These are phyloP conservation scores for Coprinopsis marcescibilis DNA, from an alignment of 768 basidiomycete genomes.

Conservation along the genomic window DNA sequence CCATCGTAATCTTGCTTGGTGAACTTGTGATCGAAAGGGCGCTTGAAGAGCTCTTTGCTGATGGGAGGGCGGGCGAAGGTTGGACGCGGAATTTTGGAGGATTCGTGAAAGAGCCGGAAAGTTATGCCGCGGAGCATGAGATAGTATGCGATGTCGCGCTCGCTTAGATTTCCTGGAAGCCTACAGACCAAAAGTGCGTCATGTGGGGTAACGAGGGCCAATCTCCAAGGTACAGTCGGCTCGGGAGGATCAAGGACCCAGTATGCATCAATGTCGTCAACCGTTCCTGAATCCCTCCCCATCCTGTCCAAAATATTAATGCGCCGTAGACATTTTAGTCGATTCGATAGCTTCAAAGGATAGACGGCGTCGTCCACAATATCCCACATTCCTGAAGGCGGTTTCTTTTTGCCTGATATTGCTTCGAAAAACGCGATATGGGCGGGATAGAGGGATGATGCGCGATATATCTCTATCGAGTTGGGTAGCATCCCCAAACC, in stretches of 20 bases:
- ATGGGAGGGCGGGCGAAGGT: neutral
- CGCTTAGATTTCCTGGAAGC: neutral
- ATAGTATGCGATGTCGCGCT: neutral
- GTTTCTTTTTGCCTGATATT: too few relatives aligned
- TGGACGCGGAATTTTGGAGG: neutral
- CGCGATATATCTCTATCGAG: too few relatives aligned
- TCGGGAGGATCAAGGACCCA: neutral
- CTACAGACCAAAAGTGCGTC: slow-evolving; percentile 8
- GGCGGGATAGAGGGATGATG: too few relatives aligned
- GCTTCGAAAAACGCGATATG: too few relatives aligned
- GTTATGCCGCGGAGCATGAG: neutral
- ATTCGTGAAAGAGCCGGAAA: neutral
- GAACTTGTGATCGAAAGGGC: neutral
- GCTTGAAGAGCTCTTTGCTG: neutral
- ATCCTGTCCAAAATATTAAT: too few relatives aligned
- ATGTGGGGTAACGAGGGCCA: slow-evolving; percentile 2
- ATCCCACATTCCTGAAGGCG: too few relatives aligned
- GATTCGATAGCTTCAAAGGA: too few relatives aligned
- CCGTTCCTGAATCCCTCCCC: too few relatives aligned
- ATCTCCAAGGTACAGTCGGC: neutral
- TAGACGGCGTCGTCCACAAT: too few relatives aligned
- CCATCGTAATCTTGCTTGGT: neutral
- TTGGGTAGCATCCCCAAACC: too few relatives aligned
- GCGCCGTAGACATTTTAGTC: too few relatives aligned
- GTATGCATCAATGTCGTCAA: too few relatives aligned